Evolutionary conservation across 2,329 filamentous ascomycete species (phyloP), one percentile per base, ranked within the genome.

Genomic region (Arthrobotrys iridis): DNA sequence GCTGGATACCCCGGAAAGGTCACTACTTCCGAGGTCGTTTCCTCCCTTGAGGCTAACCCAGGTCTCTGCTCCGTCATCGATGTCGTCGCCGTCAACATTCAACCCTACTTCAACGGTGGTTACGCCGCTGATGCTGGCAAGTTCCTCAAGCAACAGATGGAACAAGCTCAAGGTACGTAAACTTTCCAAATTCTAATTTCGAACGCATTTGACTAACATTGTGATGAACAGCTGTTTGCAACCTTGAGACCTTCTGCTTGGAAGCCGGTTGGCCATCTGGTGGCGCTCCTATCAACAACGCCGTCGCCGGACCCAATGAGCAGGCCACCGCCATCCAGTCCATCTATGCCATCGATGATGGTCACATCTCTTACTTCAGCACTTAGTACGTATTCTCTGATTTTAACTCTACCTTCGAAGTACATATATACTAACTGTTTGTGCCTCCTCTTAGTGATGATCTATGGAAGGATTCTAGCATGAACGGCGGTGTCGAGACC

Each of bases 61-160:
- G 83, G 83, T 55, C 86, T 97, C 77, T 97, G 94, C 87, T 79
- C 80, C 35, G 87, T 86, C 79, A 86, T 97, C 72, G 93, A 97
- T 81, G 85, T 96, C 76, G 87, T 92, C 37, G 91, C 90, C 83
- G 89, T 88, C 83, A 97, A 97, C 87, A 89, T 96, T 80, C 93
- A 98, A 85, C 89, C 93, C 79, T 97, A 91, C 90, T 98, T 97
- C 90, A 96, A 96, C 86, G 81, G 88, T 48, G 84, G 87, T 71
- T 86, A 90, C 77, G 81, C 83, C 22, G 87, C 93, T 75, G 80
- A 83, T 2, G 93, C 93, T 65, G 94, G 94, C 81, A 82, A 84
- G 60, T 97, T 97, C 82, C 91, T 93, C 79, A 84, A 86, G 78
- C 81, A 85, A 79, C 89, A 97, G 86, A 87, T 97, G 78, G 84